These are phyloP conservation scores for Stagonosporopsis rhizophila DNA, from an alignment of 2,329 filamentous ascomycete species.

Conservation along the genomic window DNA sequence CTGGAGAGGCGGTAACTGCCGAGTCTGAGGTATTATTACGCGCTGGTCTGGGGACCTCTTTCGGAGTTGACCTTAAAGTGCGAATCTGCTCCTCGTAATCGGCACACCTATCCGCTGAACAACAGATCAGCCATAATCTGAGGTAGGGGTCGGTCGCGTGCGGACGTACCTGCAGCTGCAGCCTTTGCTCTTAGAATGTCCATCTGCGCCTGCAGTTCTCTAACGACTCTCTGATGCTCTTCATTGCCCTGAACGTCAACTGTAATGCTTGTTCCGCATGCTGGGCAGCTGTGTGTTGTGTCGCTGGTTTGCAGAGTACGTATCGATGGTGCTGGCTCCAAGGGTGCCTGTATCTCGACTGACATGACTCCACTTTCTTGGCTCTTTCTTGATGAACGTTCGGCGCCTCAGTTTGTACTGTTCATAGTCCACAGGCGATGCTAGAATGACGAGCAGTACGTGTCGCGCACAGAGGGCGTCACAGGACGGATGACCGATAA, in stretches of 20 bases:
- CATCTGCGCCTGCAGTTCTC: conserved; percentile 74
- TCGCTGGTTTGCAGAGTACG: background rate
- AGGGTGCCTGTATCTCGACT: conserved; percentile 5
- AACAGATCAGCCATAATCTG: conserved; percentile 10
- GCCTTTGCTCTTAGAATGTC: conserved; percentile 74
- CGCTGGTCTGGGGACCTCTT: conserved; percentile 18
- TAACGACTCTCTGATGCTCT: conserved; percentile 36
- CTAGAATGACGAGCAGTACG: conserved; percentile 2
- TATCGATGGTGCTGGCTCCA: conserved; percentile 9
- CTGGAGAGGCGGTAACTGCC: conserved; percentile 26
- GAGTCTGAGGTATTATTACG: conserved; percentile 34
- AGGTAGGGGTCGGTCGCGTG: background rate
- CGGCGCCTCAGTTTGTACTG: background rate
- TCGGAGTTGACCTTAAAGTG: conserved; percentile 50
- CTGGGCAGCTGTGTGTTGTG: conserved; percentile 38
- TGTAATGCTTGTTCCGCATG: conserved; percentile 37
- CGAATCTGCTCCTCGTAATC: conserved; percentile 83
- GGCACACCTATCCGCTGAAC: conserved; percentile 64
- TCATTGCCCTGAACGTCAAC: conserved; percentile 23
- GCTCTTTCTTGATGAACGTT: background rate
- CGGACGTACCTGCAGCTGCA: conserved; percentile 62
- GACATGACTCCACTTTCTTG: conserved; percentile 11
- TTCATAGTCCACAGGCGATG: background rate
- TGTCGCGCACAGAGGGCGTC: conserved; percentile 1
- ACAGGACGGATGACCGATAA: background rate